Percentiles rank a stretch among this genome's conserved stretches.
phyloP scores from a whole-genome alignment of 108 stramenopile species.

The Conticribra weissflogii region DNA sequence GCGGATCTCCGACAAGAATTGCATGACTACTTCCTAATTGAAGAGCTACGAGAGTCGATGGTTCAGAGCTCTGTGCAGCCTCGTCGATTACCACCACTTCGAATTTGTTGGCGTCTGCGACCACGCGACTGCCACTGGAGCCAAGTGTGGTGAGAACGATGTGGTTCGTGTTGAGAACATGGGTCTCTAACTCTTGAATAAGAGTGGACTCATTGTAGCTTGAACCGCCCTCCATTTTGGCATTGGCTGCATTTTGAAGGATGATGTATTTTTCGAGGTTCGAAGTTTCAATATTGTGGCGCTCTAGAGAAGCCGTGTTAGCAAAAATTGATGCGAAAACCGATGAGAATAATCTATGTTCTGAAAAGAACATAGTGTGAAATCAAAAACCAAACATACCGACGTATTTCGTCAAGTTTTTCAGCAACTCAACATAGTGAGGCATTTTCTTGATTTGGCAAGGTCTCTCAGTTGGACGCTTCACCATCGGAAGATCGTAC shows the following conservation, averaged over 20 bases:
- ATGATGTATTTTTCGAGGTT: constrained; percentile 46
- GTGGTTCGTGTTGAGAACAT: constrained; percentile 65
- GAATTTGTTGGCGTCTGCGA: constrained; percentile 58
- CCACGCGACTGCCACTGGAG: constrained; percentile 54
- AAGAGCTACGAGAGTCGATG: constrained; percentile 83
- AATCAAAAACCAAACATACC: too few relatives aligned
- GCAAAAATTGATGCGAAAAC: too few relatives aligned
- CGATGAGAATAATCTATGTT: too few relatives aligned
- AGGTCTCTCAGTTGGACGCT: constrained; percentile 37
- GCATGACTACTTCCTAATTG: constrained; percentile 62
- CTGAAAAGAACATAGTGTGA: too few relatives aligned
- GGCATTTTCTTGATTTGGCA: constrained; percentile 46
- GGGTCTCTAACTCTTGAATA: constrained; percentile 40
- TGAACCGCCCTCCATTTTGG: constrained; percentile 23
- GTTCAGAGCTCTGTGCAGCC: constrained; percentile 88
- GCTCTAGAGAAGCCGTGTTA: too few relatives aligned
- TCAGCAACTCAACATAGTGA: constrained; percentile 41
- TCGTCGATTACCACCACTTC: constrained; percentile 90
- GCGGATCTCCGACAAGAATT: constrained; percentile 87
- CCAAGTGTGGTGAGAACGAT: constrained; percentile 87
- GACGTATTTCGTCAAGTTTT: constrained; percentile 52
- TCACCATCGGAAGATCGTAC: constrained; percentile 47
- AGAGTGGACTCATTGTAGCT: constrained; percentile 7
- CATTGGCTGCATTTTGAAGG: constrained; percentile 34
- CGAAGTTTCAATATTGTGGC: neutral